Base-by-base conservation (phyloP, 768 basidiomycete species). In the Termitomyces titanicus region DNA sequence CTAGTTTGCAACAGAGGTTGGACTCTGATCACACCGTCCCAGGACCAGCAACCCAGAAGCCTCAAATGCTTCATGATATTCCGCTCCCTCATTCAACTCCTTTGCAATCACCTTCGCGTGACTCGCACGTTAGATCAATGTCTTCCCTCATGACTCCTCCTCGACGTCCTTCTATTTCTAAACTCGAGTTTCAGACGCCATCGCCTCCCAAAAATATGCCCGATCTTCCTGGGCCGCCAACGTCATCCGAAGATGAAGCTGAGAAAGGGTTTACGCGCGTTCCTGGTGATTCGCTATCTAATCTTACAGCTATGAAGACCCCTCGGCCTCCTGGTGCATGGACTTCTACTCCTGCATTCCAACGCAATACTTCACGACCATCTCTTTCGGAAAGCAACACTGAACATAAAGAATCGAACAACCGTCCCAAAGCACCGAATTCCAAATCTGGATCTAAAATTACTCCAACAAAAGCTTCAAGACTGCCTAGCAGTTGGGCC, bases 221-320 rank as follows among this genome's bases (percentile, higher is more conserved):
- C 10, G 85, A 85, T 7, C 80, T 89, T 46, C 87, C 87, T 12
- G 84, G 70, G 17, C 85, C 83, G 3, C 85, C 86, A 2, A 79
- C 78, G n/a, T 80, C 80, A 10, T 78, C 78, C 13, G 81, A 80
- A 33, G 79, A 83, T 40, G 75, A 65, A 24, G 31, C 40, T 31
- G 67, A 60, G 33, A 67, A 66, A 51, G 48, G 69, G 55, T 57
- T 70, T 58, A 38, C n/a, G 35, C 50, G 46, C 29, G 44, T 54
- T 56, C 34, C 47, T 50, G 59, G 56, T 61, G 17, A 56, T 62
- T 44, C 60, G 52, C 64, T 56, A 37, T 56, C 53, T 24, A 63
- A 71, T 54, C 31, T 62, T 18, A 66, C 71, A 3, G 58, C 67
- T 17, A 52, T 67, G 49, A 73, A 77, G 60, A 82, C 80, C 2